Percentiles rank a stretch among this genome's conserved stretches.
These are phyloP conservation scores for Acacia confusa DNA, from an alignment of 306 rosid genomes.

Conservation along the genomic window DNA sequence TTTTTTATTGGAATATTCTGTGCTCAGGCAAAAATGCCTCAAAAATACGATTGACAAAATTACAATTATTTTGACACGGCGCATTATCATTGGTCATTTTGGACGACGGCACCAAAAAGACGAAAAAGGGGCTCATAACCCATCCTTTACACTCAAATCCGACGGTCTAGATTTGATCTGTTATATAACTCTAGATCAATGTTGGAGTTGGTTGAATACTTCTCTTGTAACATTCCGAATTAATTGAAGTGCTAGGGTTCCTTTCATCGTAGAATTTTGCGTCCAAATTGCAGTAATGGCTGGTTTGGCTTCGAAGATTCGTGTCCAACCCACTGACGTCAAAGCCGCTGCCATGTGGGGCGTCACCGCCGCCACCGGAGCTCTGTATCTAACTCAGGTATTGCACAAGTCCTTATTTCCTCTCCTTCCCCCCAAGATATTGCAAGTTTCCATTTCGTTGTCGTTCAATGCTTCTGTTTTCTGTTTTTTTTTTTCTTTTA, in stretches of 20 bases:
- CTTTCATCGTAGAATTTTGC: constrained; percentile 13
- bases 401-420: neutral
- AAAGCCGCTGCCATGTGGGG: constrained; percentile 88
- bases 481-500: neutral
- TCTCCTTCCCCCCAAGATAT: neutral
- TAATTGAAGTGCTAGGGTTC: constrained; percentile 36
- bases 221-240: neutral
- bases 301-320: constrained; percentile 48
- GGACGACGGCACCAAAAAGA: neutral
- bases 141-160: neutral
- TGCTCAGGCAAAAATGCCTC: neutral
- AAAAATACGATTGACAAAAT: neutral
- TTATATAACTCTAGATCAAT: neutral
- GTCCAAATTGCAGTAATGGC: constrained; percentile 45
- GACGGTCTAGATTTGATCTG: neutral
- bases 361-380: constrained; percentile 65
- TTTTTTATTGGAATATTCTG: neutral
- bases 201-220: neutral
- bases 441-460: neutral
- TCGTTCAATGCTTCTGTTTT: neutral
- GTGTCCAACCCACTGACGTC: constrained; percentile 58
- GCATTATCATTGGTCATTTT: neutral
- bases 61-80: neutral
- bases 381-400: constrained; percentile 70
- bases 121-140: neutral